Percentiles rank a stretch among this genome's conserved stretches.
Evolutionary conservation across 768 basidiomycete genomes (phyloP).

Genomic region (Mycena belliarum): DNA sequence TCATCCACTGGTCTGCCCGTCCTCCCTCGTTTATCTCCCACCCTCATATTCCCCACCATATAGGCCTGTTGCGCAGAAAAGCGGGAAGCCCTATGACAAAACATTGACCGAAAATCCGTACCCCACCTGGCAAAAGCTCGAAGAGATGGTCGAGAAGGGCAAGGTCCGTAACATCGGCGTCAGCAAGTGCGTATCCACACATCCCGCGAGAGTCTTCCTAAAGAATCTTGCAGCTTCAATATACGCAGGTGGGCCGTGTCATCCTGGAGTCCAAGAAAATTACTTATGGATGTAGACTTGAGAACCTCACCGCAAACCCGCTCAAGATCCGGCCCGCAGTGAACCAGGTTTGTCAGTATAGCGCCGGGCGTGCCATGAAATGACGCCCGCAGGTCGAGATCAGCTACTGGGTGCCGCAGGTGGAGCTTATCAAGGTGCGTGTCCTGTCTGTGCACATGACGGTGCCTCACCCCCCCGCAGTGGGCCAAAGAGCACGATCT

Average conservation of each 20-base stretch:
- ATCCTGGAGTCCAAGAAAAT: not conserved
- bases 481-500: slow-evolving; percentile 69
- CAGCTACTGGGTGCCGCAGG: slow-evolving; percentile 76
- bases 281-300: slow-evolving; percentile 40
- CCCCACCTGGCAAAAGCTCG: slow-evolving; percentile 82
- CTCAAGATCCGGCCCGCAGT: slow-evolving; percentile 64
- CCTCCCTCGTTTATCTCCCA: not conserved
- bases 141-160: slow-evolving; percentile 75
- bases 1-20: slow-evolving; percentile 71
- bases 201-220: not conserved
- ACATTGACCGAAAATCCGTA: slow-evolving; percentile 69
- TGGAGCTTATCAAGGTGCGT: slow-evolving; percentile 64
- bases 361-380: not conserved
- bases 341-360: slow-evolving; percentile 52
- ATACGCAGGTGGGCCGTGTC: slow-evolving; percentile 43
- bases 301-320: slow-evolving; percentile 63
- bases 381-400: slow-evolving; percentile 58
- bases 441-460: too few relatives aligned
- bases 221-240: slow-evolving; percentile 51
- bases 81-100: slow-evolving; percentile 48
- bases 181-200: slow-evolving; percentile 65
- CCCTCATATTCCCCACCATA: not conserved
- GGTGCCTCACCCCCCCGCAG: slow-evolving; percentile 31
- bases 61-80: slow-evolving; percentile 72
- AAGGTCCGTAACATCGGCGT: slow-evolving; percentile 80